Evolutionary conservation across 805 yeast species (phyloP).

Genomic region (Candida insectorum): DNA sequence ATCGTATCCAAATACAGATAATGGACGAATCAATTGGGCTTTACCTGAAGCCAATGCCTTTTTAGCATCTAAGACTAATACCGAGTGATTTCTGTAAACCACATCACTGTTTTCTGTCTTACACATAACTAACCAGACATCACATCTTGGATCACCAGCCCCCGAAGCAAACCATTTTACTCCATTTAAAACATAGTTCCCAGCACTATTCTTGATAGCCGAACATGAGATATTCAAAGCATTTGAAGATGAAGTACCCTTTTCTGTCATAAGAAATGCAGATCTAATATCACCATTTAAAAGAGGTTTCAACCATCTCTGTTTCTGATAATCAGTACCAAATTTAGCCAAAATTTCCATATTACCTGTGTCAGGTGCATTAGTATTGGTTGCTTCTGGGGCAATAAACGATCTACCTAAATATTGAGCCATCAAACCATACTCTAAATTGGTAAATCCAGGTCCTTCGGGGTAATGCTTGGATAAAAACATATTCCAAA

Average conservation of each 20-base stretch:
- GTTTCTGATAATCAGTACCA: conserved; percentile 35
- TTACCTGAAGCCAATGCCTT: conserved; percentile 48
- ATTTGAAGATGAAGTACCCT: conserved; percentile 57
- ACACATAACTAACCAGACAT: conserved; percentile 53
- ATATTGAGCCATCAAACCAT: conserved; percentile 62
- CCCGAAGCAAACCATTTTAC: conserved; percentile 72
- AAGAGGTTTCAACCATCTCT: conserved; percentile 50
- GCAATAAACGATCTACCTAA: conserved; percentile 54
- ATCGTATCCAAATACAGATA: conserved; percentile 56
- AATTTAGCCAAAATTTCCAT: conserved; percentile 49
- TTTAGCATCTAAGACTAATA: conserved; percentile 51
- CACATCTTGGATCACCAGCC: conserved; percentile 63
- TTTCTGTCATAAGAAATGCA: conserved; percentile 65
- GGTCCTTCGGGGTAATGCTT: conserved; percentile 49
- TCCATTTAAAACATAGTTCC: conserved; percentile 53
- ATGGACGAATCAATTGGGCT: conserved; percentile 48
- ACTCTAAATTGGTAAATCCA: conserved; percentile 59
- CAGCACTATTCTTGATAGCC: conserved; percentile 36
- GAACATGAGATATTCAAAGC: conserved; percentile 54
- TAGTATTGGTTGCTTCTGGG: conserved; percentile 57
- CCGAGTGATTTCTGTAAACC: conserved; percentile 52
- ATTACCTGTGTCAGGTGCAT: conserved; percentile 67
- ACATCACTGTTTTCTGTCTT: conserved; percentile 32
- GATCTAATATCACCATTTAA: conserved; percentile 54
- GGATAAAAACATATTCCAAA: conserved; percentile 61